Percentiles rank a stretch among this genome's conserved stretches.
phyloP scores from a whole-genome alignment of 2,329 filamentous ascomycete genomes.

The Fusarium verticillioides region DNA sequence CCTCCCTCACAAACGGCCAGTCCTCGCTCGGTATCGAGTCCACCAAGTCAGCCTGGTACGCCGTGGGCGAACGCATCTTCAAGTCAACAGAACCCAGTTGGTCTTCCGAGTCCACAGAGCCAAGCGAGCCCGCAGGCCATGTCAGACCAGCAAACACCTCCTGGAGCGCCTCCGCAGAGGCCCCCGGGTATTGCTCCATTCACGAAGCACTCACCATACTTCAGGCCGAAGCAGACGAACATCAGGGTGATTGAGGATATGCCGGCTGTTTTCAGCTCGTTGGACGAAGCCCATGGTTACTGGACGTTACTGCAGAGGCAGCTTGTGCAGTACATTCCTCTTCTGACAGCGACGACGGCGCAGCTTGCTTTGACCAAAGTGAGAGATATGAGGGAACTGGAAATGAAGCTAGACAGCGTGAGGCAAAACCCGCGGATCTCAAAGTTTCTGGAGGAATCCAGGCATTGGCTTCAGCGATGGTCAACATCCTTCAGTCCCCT shows the following conservation, averaged over 20 bases:
- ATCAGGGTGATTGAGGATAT: slow-evolving; percentile 49
- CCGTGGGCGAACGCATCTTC: slow-evolving; percentile 33
- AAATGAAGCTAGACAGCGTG: slow-evolving; percentile 47
- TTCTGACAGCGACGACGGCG: slow-evolving; percentile 48
- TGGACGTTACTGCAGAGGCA: slow-evolving; percentile 53
- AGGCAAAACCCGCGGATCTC: slow-evolving; percentile 45
- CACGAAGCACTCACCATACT: slow-evolving; percentile 53
- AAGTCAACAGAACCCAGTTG: slow-evolving; percentile 16
- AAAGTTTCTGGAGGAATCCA: slow-evolving; percentile 51
- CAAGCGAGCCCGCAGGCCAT: slow-evolving; percentile 46
- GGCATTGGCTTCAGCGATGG: slow-evolving; percentile 56
- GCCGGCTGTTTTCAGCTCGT: slow-evolving; percentile 46
- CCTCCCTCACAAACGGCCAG: slow-evolving; percentile 10
- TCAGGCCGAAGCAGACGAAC: slow-evolving; percentile 46
- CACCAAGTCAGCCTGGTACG: slow-evolving; percentile 44
- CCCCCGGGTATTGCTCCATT: slow-evolving; percentile 51
- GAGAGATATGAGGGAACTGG: slow-evolving; percentile 43
- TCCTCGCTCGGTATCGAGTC: slow-evolving; percentile 28
- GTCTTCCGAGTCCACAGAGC: slow-evolving; percentile 51
- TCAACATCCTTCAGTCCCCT: slow-evolving; percentile 52
- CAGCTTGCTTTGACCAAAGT: slow-evolving; percentile 47
- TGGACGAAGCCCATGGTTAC: slow-evolving; percentile 52
- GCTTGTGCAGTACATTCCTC: slow-evolving; percentile 52
- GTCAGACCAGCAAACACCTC: slow-evolving; percentile 32
- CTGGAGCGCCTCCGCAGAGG: slow-evolving; percentile 35